Conservation (phyloP, 148 eudicot species). For the Rhododendron mucronatum region DNA sequence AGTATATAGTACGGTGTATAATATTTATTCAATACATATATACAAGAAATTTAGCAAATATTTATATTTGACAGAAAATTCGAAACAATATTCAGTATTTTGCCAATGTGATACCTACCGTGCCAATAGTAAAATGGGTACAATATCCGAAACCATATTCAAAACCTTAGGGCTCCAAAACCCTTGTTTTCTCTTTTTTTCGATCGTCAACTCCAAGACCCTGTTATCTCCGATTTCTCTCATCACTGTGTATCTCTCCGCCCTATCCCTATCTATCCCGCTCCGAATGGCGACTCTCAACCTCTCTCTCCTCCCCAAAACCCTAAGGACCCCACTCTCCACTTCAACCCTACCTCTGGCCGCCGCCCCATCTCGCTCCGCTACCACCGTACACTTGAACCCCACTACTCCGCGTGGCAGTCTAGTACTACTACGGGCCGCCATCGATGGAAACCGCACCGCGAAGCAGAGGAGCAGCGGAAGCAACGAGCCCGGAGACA, state of each 20-base stretch:
- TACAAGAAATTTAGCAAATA: no score
- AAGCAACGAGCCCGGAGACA: conserved; percentile 54
- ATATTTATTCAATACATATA: no score
- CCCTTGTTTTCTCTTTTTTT: no score
- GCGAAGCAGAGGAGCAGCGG: conserved; percentile 22
- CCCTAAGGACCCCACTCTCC: conserved; percentile 28
- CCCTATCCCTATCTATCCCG: not conserved
- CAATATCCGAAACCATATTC: no score
- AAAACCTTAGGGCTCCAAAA: no score
- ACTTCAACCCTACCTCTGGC: conserved; percentile 5
- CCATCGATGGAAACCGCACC: conserved; percentile 43
- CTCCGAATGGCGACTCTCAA: conserved; percentile 50
- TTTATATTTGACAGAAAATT: no score
- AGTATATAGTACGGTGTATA: no score
- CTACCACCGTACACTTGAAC: not conserved
- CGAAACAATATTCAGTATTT: no score
- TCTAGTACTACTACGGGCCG: conserved; percentile 12
- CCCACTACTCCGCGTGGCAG: not conserved
- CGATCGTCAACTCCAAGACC: not conserved
- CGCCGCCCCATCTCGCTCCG: not conserved
- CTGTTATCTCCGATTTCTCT: not conserved
- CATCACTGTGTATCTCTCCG: not conserved
- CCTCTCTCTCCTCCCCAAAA: conserved; percentile 45
- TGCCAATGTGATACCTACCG: no score
- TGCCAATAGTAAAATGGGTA: no score